Evolutionary conservation across 768 basidiomycete genomes (phyloP).

Genomic region (Rhodotorula toruloides): DNA sequence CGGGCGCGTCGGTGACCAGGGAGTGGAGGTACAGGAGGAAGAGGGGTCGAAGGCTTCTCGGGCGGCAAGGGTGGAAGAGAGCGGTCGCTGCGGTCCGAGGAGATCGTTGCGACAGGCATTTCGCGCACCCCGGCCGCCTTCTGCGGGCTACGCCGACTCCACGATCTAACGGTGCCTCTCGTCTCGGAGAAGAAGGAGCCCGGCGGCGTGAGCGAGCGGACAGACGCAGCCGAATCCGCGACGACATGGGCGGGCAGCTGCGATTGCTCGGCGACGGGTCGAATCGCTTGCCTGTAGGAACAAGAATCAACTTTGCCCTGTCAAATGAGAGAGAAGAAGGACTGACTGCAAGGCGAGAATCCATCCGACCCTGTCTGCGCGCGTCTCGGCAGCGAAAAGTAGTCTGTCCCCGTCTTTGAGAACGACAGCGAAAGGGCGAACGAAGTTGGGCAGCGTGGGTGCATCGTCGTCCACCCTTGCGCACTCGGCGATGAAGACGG

Average conservation of each 20-base stretch:
- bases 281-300: not conserved
- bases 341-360: slow-evolving; percentile 18
- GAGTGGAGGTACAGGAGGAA: not conserved
- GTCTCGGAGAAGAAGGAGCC: slow-evolving; percentile 8
- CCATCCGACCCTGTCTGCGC: slow-evolving; percentile 15
- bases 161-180: not conserved
- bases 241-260: not conserved
- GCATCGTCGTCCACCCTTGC: slow-evolving; percentile 2
- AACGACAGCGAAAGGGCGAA: slow-evolving; percentile 5
- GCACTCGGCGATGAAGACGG: slow-evolving; percentile 9
- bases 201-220: not conserved
- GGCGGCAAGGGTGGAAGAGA: not conserved
- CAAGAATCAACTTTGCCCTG: not conserved
- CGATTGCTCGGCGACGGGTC: too few species aligned
- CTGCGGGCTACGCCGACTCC: not conserved
- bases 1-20: not conserved
- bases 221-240: not conserved
- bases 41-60: not conserved
- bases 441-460: not conserved
- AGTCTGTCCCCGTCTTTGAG: slow-evolving; percentile 6
- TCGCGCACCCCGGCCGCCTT: not conserved
- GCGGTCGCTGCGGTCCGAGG: not conserved
- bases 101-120: not conserved
- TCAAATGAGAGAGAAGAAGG: too few species aligned
- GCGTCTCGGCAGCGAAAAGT: not conserved